Percentiles rank a stretch among this genome's conserved stretches.
These are phyloP conservation scores for Fusarium virguliforme DNA, from an alignment of 2,329 filamentous ascomycete species.

Conservation along the genomic window DNA sequence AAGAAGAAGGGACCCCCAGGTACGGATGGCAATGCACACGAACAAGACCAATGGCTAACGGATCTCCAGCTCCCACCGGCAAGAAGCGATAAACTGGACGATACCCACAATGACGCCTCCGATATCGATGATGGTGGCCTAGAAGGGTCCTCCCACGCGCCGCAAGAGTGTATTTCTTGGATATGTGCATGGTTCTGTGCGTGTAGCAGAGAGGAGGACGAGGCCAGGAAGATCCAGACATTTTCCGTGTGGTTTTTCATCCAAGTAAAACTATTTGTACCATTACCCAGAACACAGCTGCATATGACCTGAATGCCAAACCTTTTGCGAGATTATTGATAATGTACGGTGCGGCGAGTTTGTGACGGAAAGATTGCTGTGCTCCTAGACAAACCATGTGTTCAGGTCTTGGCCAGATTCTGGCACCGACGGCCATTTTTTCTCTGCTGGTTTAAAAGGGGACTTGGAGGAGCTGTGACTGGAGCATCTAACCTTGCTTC, in stretches of 20 bases:
- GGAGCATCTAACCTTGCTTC: background rate
- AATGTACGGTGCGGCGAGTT: background rate
- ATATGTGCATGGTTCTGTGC: conserved; percentile 10
- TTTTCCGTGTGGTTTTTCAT: conserved; percentile 18
- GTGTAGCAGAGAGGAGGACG: conserved; percentile 11
- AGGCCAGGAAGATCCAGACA: conserved; percentile 19
- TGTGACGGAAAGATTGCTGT: background rate
- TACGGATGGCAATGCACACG: conserved; percentile 44
- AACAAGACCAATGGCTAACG: conserved; percentile 30
- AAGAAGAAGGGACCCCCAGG: conserved; percentile 79
- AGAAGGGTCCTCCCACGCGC: background rate
- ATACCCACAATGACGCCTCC: conserved; percentile 39
- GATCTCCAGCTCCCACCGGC: conserved; percentile 48
- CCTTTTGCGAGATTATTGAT: background rate
- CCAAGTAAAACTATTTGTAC: conserved; percentile 49
- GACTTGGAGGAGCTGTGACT: too few relatives aligned
- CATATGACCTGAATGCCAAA: conserved; percentile 15
- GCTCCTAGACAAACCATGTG: background rate
- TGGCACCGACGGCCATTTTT: too few relatives aligned
- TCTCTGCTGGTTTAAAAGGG: too few relatives aligned
- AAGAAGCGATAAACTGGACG: conserved; percentile 52
- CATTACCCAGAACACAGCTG: conserved; percentile 36
- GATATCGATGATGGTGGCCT: conserved; percentile 17
- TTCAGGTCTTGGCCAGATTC: background rate
- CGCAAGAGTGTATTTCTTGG: background rate